Evolutionary conservation across 2,329 filamentous ascomycete species (phyloP).

Genomic region (Diplodia corticola): DNA sequence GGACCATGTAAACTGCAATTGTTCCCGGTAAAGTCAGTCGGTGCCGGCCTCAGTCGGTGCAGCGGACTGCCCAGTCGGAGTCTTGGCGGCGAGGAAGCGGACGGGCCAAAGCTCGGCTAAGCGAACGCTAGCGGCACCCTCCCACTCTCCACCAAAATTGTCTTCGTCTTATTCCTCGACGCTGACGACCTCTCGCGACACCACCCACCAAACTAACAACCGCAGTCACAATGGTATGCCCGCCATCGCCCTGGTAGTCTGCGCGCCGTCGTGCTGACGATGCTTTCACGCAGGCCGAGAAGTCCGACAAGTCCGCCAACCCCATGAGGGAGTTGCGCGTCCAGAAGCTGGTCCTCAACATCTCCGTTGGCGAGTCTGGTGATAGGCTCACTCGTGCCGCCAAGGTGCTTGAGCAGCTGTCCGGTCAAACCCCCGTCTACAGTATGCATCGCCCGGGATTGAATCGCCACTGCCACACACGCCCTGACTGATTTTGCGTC

Average conservation of each 20-base stretch:
- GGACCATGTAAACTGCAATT: not conserved
- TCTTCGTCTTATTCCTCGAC: conserved; percentile 20
- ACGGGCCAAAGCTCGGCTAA: conserved; percentile 21
- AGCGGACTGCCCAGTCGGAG: not conserved
- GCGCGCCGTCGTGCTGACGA: conserved; percentile 29
- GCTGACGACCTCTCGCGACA: conserved; percentile 34
- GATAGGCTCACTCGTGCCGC: conserved; percentile 99
- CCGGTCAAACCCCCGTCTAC: conserved; percentile 99
- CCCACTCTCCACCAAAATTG: conserved; percentile 25
- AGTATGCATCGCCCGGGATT: conserved; percentile 59
- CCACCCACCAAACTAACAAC: conserved; percentile 35
- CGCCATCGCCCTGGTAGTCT: not conserved
- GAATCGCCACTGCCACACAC: not conserved
- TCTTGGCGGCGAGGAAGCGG: conserved; percentile 14
- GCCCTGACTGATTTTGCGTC: conserved; percentile 21
- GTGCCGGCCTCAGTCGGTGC: not conserved
- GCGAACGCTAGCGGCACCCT: conserved; percentile 23
- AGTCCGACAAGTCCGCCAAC: conserved; percentile 79
- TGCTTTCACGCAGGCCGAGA: conserved; percentile 36
- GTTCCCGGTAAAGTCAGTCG: not conserved
- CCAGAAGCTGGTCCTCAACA: conserved; percentile 99
- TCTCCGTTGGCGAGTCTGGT: conserved; percentile 99
- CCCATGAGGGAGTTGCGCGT: conserved; percentile 99
- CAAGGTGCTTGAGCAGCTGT: conserved; percentile 99
- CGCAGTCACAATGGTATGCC: conserved; percentile 43